Percentiles rank a stretch among this genome's conserved stretches.
These are phyloP conservation scores for Canariomyces notabilis DNA, from an alignment of 2,329 filamentous ascomycete species.

Conservation along the genomic window DNA sequence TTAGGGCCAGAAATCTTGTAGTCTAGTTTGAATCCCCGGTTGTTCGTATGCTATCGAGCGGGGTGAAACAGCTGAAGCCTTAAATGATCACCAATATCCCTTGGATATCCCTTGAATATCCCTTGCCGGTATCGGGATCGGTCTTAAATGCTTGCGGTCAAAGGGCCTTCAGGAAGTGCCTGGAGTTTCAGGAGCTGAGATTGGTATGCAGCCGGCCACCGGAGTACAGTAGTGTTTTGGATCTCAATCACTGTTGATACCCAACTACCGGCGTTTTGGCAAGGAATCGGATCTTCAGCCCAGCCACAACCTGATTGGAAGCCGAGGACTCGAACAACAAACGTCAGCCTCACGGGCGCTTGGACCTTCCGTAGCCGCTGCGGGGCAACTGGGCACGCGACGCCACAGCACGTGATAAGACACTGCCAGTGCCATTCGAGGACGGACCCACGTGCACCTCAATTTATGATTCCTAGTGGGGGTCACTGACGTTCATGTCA, in stretches of 20 bases:
- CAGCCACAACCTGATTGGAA: not conserved
- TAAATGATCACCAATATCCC: too few species aligned
- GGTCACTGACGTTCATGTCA: conserved; percentile 14
- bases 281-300: not conserved
- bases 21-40: too few species aligned
- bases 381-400: not conserved
- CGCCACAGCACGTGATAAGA: not conserved
- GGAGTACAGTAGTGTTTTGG: not conserved
- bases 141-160: too few species aligned
- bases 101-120: too few species aligned
- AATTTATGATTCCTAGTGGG: too few species aligned
- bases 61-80: too few species aligned
- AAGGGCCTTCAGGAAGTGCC: too few species aligned
- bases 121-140: too few species aligned
- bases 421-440: conserved; percentile 18
- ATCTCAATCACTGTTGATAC: conserved; percentile 6
- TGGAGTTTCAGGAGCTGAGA: too few species aligned
- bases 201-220: too few species aligned
- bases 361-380: not conserved
- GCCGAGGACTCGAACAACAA: not conserved
- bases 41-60: too few species aligned
- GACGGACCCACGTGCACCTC: conserved; percentile 20
- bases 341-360: not conserved
- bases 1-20: too few species aligned
- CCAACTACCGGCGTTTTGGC: not conserved